Evolutionary conservation across 2,329 filamentous ascomycete species (phyloP).

Genomic region (Calonectria honghensis): DNA sequence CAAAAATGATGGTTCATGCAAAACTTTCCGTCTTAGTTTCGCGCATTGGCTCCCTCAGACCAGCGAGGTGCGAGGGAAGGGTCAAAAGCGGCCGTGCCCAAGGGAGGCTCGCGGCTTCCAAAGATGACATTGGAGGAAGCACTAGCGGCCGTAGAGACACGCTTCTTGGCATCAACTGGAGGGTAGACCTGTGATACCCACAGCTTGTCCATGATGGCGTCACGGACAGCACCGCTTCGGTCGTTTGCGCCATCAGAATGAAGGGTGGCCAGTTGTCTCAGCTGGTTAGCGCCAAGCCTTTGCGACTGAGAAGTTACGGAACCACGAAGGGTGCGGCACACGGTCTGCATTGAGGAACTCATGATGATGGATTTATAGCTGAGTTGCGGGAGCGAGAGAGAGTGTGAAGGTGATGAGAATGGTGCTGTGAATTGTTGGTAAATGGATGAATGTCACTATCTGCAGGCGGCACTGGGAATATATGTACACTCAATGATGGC

Average conservation of each 20-base stretch:
- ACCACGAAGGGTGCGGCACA: slow-evolving; percentile 45
- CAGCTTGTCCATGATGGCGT: slow-evolving; percentile 52
- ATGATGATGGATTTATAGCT: slow-evolving; percentile 29
- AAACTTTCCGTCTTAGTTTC: not conserved
- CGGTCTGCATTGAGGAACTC: slow-evolving; percentile 50
- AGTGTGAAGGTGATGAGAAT: not conserved
- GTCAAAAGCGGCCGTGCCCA: slow-evolving; percentile 50
- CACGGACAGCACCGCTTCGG: slow-evolving; percentile 45
- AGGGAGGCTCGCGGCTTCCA: slow-evolving; percentile 47
- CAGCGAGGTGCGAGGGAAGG: slow-evolving; percentile 49
- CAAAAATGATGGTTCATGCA: not conserved
- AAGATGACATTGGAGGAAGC: slow-evolving; percentile 31
- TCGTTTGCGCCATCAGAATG: slow-evolving; percentile 39
- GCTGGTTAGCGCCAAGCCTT: slow-evolving; percentile 41
- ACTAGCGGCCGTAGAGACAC: slow-evolving; percentile 22
- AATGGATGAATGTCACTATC: not conserved
- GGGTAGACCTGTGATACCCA: slow-evolving; percentile 40
- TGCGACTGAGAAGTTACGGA: slow-evolving; percentile 37
- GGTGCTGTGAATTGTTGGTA: not conserved
- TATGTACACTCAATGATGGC: not conserved
- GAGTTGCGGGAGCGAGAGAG: not conserved
- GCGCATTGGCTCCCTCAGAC: slow-evolving; percentile 32
- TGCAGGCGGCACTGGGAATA: not conserved
- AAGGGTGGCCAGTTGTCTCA: slow-evolving; percentile 46
- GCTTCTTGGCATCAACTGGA: slow-evolving; percentile 33